phyloP scores from a whole-genome alignment of 352 stramenopile species.

The Globisporangium megalacanthum region DNA sequence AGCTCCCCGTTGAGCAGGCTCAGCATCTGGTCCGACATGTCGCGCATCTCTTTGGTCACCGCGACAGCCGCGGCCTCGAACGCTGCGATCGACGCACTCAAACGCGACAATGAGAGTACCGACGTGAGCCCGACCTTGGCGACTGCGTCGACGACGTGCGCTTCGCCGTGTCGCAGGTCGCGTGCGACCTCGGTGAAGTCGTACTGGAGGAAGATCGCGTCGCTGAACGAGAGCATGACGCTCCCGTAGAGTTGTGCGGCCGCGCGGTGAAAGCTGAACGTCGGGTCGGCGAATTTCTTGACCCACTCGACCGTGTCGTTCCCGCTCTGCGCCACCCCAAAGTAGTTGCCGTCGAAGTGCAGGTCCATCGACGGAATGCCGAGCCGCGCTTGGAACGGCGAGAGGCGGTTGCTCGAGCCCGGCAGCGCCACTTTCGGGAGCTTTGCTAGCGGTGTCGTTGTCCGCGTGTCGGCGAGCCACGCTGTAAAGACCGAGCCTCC shows the following conservation, averaged over 20 bases:
- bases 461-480: constrained; percentile 56
- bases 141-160: constrained; percentile 46
- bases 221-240: constrained; percentile 68
- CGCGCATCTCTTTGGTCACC: constrained; percentile 46
- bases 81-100: constrained; percentile 47
- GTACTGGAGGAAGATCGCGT: constrained; percentile 81
- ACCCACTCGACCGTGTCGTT: constrained; percentile 75
- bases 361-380: constrained; percentile 75
- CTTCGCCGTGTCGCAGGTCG: constrained; percentile 58
- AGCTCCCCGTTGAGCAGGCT: constrained; percentile 55
- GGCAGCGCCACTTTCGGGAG: constrained; percentile 49
- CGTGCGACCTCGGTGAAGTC: constrained; percentile 78
- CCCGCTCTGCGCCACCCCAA: constrained; percentile 46
- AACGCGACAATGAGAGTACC: constrained; percentile 33
- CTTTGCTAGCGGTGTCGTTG: constrained; percentile 27
- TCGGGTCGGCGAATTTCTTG: constrained; percentile 65
- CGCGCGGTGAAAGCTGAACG: constrained; percentile 67
- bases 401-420: constrained; percentile 48
- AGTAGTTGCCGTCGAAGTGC: constrained; percentile 64
- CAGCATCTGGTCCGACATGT: constrained; percentile 54
- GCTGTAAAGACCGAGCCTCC: constrained; percentile 67
- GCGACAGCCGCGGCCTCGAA: constrained; percentile 61
- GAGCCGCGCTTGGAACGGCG: constrained; percentile 62
- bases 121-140: constrained; percentile 22
- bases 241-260: constrained; percentile 77